These are phyloP conservation scores for Pichia sp. DNA, from an alignment of 1,139 yeast genomes.

Conservation along the genomic window DNA sequence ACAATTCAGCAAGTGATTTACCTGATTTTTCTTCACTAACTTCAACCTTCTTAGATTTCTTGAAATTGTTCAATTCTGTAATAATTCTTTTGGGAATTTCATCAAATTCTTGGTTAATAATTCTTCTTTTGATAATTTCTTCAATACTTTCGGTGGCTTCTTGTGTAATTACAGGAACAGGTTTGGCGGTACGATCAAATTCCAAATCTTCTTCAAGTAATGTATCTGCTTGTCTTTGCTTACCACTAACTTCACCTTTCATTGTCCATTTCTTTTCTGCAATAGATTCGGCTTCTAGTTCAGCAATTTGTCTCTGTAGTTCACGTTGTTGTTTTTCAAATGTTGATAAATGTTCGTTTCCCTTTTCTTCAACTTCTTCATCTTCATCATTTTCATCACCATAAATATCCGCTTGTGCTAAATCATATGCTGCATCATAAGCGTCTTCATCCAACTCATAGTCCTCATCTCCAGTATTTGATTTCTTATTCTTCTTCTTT, in stretches of 20 bases:
- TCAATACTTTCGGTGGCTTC: conserved; percentile 83
- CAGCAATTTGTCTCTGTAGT: conserved; percentile 68
- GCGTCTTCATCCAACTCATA: conserved; percentile 36
- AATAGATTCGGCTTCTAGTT: conserved; percentile 78
- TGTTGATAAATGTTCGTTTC: conserved; percentile 47
- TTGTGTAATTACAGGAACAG: conserved; percentile 88
- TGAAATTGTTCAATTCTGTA: conserved; percentile 57
- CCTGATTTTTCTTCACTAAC: conserved; percentile 79
- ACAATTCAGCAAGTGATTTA: conserved; percentile 85
- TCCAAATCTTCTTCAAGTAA: conserved; percentile 62
- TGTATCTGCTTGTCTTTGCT: conserved; percentile 79
- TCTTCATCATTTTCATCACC: conserved; percentile 34
- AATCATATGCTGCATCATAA: conserved; percentile 44
- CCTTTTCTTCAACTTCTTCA: conserved; percentile 23
- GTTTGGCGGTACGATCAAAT: conserved; percentile 69
- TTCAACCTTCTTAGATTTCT: conserved; percentile 44
- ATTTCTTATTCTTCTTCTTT: conserved; percentile 24
- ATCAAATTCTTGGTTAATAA: conserved; percentile 69
- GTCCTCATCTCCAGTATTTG: neutral
- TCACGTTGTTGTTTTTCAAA: conserved; percentile 79
- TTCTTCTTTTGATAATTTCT: conserved; percentile 79
- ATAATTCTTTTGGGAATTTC: conserved; percentile 72
- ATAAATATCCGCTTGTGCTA: conserved; percentile 58
- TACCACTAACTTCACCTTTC: conserved; percentile 84
- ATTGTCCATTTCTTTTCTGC: conserved; percentile 92